Conservation (phyloP, 495 filamentous ascomycete species). For the Penicillium egyptiacum region DNA sequence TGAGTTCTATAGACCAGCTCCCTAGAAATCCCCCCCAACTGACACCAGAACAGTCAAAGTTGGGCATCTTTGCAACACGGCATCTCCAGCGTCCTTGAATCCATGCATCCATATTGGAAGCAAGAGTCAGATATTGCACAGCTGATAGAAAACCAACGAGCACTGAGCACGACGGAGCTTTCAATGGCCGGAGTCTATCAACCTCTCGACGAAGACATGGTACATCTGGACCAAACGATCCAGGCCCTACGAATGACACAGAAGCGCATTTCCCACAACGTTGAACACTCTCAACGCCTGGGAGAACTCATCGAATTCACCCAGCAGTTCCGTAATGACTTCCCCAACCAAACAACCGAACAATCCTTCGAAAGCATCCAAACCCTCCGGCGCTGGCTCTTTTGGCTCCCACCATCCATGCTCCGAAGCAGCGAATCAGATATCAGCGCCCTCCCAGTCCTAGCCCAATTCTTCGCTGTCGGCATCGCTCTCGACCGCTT, state of each 20-base stretch:
- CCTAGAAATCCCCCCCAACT: slow-evolving; percentile 28
- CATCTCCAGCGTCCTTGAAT: slow-evolving; percentile 82
- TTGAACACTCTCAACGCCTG: slow-evolving; percentile 71
- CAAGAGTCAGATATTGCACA: slow-evolving; percentile 81
- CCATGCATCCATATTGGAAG: slow-evolving; percentile 87
- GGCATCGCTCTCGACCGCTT: slow-evolving; percentile 84
- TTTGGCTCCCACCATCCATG: slow-evolving; percentile 86
- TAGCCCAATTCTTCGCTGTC: slow-evolving; percentile 89
- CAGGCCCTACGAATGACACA: slow-evolving; percentile 64
- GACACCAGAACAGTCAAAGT: slow-evolving; percentile 62
- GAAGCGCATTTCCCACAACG: slow-evolving; percentile 66
- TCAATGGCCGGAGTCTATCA: slow-evolving; percentile 50
- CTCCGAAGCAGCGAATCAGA: slow-evolving; percentile 52
- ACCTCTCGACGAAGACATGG: slow-evolving; percentile 60
- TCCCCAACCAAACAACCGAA: slow-evolving; percentile 68
- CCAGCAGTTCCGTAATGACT: slow-evolving; percentile 71
- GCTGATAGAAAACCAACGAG: slow-evolving; percentile 68
- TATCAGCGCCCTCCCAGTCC: slow-evolving; percentile 51
- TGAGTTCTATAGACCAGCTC: slow-evolving; percentile 53
- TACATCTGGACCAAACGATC: slow-evolving; percentile 58
- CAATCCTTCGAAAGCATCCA: slow-evolving; percentile 87
- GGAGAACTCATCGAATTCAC: slow-evolving; percentile 80
- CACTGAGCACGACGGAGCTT: slow-evolving; percentile 54
- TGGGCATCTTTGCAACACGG: slow-evolving; percentile 94
- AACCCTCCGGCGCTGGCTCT: slow-evolving; percentile 84